Base-by-base conservation (phyloP, 208 protist species). In the Strigomonas oncopelti region DNA sequence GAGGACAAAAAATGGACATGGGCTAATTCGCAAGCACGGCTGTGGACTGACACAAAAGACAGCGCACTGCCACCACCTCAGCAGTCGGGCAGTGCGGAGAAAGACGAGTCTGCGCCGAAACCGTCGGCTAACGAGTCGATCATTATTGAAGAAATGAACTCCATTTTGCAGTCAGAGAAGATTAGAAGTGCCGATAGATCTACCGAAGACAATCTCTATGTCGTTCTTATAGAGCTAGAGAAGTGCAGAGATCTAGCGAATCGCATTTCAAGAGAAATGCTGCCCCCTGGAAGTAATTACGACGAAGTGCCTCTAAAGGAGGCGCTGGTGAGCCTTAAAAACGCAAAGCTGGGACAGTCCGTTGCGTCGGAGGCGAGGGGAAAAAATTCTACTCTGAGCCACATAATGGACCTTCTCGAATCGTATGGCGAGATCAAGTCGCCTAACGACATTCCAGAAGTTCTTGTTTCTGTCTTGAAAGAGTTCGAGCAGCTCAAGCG, bases 361-460 rank as follows among this genome's bases (percentile, higher is more conserved):
- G 5, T 14, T 14, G 16, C 42, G 1, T 48, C 18, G 42, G 42
- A 48, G 42, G 16, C 42, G 16, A 48, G 1, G 16, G 42, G 18
- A 14, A 48, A 48, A 8, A 52, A 52, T 14, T 24, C 60, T 27
- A 45, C 60, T 14, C 38, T 64, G 34, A 64, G 11, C 8, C 60
- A 64, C 13, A 64, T 64, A 22, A 64, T 64, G 60, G 83, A 92
- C 42, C 78, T 92, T 25, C 73, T 92, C 24, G 81, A 80, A 45
- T 60, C 56, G 14, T 86, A 86, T 42, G 81, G 81, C 9, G 22
- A 67, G 5, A 76, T 82, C 38, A n/a, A 59, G 24, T 55, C 69
- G 20, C 67, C 77, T 18, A 45, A 69, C 2, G 74, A 80, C 32
- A 71, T 76, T n/a, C 76, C 79, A 3, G 38, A 65, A 34, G 74